These are phyloP conservation scores for Quercus glauca DNA, from an alignment of 306 rosid species.

Conservation along the genomic window DNA sequence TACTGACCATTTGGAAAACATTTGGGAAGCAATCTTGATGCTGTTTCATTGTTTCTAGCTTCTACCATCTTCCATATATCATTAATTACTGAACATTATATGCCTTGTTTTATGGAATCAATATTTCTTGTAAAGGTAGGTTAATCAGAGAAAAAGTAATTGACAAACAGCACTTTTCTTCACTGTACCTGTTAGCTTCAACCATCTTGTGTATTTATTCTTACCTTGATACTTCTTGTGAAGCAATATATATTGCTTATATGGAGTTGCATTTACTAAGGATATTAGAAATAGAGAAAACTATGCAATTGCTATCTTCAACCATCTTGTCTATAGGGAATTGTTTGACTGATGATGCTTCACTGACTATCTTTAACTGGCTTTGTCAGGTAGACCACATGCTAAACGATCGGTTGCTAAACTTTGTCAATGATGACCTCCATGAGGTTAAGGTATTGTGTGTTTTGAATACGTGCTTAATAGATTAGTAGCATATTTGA, in stretches of 20 bases:
- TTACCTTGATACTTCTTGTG: not conserved
- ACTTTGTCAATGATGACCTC: conserved; percentile 62
- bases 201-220: conserved; percentile 10
- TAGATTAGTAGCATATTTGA: not conserved
- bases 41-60: not conserved
- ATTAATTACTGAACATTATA: not conserved
- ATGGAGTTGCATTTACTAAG: not conserved
- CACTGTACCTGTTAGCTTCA: not conserved
- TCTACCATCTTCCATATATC: not conserved
- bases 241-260: not conserved
- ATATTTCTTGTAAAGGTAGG: not conserved
- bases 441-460: conserved; percentile 65
- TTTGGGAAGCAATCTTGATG: not conserved
- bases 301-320: not conserved
- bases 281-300: not conserved
- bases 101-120: not conserved
- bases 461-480: not conserved
- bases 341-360: conserved; percentile 13
- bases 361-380: conserved; percentile 28
- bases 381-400: conserved; percentile 66
- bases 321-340: not conserved
- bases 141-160: not conserved
- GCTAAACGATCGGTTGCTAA: conserved; percentile 52
- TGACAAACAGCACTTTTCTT: not conserved
- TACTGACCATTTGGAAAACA: not conserved